phyloP scores from a whole-genome alignment of 2,329 filamentous ascomycete species.

The Septoria petroselini region DNA sequence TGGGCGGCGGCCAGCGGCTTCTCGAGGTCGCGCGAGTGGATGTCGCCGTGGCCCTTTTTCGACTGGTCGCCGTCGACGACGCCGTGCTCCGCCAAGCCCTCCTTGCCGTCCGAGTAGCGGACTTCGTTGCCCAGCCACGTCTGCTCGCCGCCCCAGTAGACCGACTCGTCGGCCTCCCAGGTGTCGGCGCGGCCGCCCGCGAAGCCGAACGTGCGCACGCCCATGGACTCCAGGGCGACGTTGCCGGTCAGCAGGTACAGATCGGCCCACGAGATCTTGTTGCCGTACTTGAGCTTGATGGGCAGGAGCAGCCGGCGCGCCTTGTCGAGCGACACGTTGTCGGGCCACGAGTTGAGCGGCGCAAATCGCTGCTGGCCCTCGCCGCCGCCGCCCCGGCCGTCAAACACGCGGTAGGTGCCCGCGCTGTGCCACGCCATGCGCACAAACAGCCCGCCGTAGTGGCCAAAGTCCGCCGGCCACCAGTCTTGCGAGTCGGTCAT shows the following conservation, averaged over 20 bases:
- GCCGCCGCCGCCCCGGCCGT: constrained; percentile 72
- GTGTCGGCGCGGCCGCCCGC: constrained; percentile 68
- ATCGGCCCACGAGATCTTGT: constrained; percentile 79
- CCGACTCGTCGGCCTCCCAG: constrained; percentile 71
- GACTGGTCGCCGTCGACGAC: constrained; percentile 44
- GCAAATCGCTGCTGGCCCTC: constrained; percentile 73
- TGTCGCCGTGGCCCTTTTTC: constrained; percentile 44
- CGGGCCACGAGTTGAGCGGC: constrained; percentile 78
- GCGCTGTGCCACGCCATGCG: constrained; percentile 80
- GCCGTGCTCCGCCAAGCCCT: constrained; percentile 46
- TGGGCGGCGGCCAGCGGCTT: constrained; percentile 64
- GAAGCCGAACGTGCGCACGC: constrained; percentile 70
- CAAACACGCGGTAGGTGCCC: constrained; percentile 71
- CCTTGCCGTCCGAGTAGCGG: constrained; percentile 59
- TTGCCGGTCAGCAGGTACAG: constrained; percentile 69
- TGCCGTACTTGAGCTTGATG: constrained; percentile 80
- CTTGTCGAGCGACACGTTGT: constrained; percentile 77
- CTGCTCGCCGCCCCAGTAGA: constrained; percentile 73
- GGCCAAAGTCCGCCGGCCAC: constrained; percentile 79
- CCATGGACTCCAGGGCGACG: constrained; percentile 74
- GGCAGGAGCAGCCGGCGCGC: constrained; percentile 75
- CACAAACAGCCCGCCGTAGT: constrained; percentile 77
- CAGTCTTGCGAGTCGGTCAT: constrained; percentile 78
- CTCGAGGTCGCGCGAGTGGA: constrained; percentile 63
- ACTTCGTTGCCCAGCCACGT: constrained; percentile 73